Conservation (phyloP, 2,329 filamentous ascomycete genomes). For the Hymenoscyphus fructigenus region DNA sequence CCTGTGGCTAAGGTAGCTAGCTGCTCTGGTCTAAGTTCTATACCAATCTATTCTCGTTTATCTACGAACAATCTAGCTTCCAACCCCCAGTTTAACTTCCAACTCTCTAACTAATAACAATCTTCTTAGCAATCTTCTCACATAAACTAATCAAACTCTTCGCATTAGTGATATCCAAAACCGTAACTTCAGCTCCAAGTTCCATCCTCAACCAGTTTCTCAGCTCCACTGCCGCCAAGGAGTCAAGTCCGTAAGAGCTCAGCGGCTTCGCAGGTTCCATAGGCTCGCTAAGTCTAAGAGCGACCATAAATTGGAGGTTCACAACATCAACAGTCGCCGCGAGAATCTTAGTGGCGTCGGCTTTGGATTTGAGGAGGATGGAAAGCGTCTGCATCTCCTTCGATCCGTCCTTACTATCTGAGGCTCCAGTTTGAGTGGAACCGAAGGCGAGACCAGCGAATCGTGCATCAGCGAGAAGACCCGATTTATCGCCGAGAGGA, state of each 20-base stretch:
- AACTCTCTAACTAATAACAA: too few species aligned
- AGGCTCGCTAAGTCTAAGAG: not conserved
- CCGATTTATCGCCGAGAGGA: slow-evolving; percentile 30
- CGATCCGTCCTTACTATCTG: not conserved
- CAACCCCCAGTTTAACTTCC: too few species aligned
- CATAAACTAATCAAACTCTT: too few species aligned
- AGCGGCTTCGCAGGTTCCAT: slow-evolving; percentile 22
- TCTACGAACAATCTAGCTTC: too few species aligned
- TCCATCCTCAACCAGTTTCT: slow-evolving; percentile 45
- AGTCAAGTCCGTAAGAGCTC: slow-evolving; percentile 49
- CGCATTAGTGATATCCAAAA: slow-evolving; percentile 1
- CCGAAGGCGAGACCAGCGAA: slow-evolving; percentile 22
- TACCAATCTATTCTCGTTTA: too few species aligned
- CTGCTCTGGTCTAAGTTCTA: too few species aligned
- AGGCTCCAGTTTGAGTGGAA: not conserved
- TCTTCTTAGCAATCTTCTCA: too few species aligned
- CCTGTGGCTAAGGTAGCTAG: too few species aligned
- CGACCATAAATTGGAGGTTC: slow-evolving; percentile 9
- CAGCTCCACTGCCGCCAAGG: slow-evolving; percentile 49
- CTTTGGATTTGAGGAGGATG: not conserved
- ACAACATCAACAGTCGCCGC: slow-evolving; percentile 6
- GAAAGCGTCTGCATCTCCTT: not conserved
- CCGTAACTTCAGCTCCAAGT: slow-evolving; percentile 2
- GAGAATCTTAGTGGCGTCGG: not conserved
- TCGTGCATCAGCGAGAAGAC: slow-evolving; percentile 28